Conservation (phyloP, 768 basidiomycete species). For the Lactarius akahatsu region DNA sequence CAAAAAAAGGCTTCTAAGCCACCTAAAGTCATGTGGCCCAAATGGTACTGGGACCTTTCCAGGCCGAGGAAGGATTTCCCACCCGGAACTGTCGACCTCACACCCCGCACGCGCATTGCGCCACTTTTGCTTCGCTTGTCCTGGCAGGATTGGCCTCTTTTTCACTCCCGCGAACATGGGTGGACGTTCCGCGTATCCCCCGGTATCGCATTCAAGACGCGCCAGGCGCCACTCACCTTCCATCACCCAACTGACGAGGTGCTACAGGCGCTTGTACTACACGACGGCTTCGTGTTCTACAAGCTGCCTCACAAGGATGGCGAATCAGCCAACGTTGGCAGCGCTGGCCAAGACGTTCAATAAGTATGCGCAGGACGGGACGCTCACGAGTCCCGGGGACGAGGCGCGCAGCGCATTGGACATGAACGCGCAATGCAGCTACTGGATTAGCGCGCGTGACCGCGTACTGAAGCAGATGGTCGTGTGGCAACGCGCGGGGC, state of each 20-base stretch:
- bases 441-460: constrained; percentile 95
- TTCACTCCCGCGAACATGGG: constrained; percentile 82
- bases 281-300: constrained; percentile 67
- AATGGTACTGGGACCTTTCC: constrained; percentile 94
- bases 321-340: constrained; percentile 93
- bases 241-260: constrained; percentile 59
- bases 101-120: constrained; percentile 76
- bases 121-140: constrained; percentile 83
- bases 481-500: constrained; percentile 64
- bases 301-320: constrained; percentile 97
- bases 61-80: constrained; percentile 65
- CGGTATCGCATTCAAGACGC: constrained; percentile 44
- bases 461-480: constrained; percentile 92
- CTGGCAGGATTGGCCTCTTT: constrained; percentile 85
- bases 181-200: constrained; percentile 83
- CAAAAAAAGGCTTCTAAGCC: constrained; percentile 30
- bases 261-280: constrained; percentile 50
- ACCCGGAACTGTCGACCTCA: constrained; percentile 79
- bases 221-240: constrained; percentile 53
- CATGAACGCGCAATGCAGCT: constrained; percentile 92
- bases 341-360: constrained; percentile 87
- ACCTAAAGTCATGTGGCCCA: constrained; percentile 75
- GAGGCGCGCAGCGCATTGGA: constrained; percentile 84
- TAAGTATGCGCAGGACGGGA: constrained; percentile 84
- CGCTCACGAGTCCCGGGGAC: constrained; percentile 74